Evolutionary conservation across 495 filamentous ascomycete genomes (phyloP).

Genomic region (Aspergillus hancockii): DNA sequence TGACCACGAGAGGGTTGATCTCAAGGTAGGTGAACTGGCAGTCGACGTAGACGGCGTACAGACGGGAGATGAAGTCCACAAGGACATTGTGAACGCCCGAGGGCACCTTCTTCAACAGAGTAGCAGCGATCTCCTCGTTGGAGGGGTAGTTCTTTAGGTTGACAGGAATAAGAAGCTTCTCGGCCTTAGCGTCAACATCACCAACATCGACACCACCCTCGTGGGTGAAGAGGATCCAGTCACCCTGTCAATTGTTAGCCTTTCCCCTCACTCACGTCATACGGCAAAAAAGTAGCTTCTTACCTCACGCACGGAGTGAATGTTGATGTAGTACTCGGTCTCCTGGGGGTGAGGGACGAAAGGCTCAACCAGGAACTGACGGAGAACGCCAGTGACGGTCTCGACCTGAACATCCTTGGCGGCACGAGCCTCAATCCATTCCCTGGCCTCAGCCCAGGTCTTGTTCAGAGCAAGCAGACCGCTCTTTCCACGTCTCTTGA

Average conservation of each 20-base stretch:
- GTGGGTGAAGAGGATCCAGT: constrained; percentile 99
- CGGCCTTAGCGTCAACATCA: constrained; percentile 97
- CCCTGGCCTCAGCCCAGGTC: constrained; percentile 88
- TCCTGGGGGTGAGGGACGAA: constrained; percentile 91
- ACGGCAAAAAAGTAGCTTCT: constrained; percentile 33
- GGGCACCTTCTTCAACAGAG: constrained; percentile 89
- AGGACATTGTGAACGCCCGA: constrained; percentile 96
- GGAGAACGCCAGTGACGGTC: constrained; percentile 82
- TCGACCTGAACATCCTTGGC: constrained; percentile 92
- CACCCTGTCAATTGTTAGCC: constrained; percentile 61
- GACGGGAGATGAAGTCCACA: constrained; percentile 92
- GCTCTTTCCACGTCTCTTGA: constrained; percentile 99
- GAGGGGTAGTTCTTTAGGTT: constrained; percentile 94
- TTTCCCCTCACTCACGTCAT: constrained; percentile 2
- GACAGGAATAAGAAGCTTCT: constrained; percentile 97
- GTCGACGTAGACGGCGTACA: constrained; percentile 98
- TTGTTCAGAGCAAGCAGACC: constrained; percentile 96
- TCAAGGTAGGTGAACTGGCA: constrained; percentile 99
- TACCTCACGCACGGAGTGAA: constrained; percentile 88
- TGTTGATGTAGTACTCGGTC: constrained; percentile 99
- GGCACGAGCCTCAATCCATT: constrained; percentile 90
- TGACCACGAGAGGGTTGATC: constrained; percentile 98
- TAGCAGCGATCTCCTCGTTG: constrained; percentile 84
- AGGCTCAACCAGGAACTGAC: constrained; percentile 96
- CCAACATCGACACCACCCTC: constrained; percentile 99